Percentiles rank a stretch among this genome's conserved stretches.
Conservation (phyloP, 2,329 filamentous ascomycete species). For the Teratosphaeriaceae sp. region DNA sequence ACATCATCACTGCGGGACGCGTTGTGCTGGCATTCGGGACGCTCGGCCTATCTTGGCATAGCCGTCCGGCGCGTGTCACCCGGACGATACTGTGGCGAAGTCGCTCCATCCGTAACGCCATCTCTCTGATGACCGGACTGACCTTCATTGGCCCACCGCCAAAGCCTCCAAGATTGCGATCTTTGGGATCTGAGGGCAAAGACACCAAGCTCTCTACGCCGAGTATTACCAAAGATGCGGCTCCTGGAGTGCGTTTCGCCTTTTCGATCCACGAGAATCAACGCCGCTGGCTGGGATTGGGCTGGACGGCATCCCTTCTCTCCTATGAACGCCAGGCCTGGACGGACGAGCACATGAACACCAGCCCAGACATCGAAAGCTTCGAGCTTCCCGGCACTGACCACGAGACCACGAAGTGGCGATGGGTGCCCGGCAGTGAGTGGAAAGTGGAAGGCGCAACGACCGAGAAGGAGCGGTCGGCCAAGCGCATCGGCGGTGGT, state of each 20-base stretch:
- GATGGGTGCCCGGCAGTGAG: constrained; percentile 77
- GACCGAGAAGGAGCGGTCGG: constrained; percentile 37
- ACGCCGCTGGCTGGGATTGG: constrained; percentile 85
- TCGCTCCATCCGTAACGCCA: constrained; percentile 60
- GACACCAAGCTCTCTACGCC: constrained; percentile 39
- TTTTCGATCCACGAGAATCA: constrained; percentile 98
- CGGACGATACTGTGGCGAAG: constrained; percentile 90
- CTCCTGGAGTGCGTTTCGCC: constrained; percentile 83
- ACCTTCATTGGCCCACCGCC: constrained; percentile 51
- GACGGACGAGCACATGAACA: constrained; percentile 93
- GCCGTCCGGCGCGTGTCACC: constrained; percentile 74
- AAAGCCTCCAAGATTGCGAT: constrained; percentile 26
- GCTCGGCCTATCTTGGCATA: constrained; percentile 84
- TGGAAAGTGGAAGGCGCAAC: constrained; percentile 78
- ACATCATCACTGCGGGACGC: constrained; percentile 79
- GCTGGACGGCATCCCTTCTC: constrained; percentile 89
- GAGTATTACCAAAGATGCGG: constrained; percentile 29
- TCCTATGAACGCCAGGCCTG: constrained; percentile 84
- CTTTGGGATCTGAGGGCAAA: constrained; percentile 12
- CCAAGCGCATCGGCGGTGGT: constrained; percentile 22
- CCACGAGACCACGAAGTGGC: constrained; percentile 57
- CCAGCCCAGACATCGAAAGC: constrained; percentile 66
- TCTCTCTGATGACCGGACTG: constrained; percentile 72
- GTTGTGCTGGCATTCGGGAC: constrained; percentile 84
- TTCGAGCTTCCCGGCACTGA: constrained; percentile 64